Conservation (phyloP, 805 yeast species). For the Yarrowia osloensis region DNA sequence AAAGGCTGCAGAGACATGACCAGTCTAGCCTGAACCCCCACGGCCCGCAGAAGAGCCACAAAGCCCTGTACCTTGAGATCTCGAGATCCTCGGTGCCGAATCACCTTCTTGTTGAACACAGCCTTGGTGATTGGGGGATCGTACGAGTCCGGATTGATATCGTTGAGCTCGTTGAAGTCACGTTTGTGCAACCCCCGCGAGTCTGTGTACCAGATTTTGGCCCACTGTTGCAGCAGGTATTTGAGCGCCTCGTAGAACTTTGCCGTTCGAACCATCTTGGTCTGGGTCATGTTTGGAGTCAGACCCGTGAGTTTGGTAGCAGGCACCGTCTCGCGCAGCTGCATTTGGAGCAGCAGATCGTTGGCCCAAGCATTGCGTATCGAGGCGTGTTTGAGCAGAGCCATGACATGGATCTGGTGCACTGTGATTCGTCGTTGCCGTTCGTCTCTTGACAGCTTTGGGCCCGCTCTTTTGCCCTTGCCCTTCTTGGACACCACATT, state of each 20-base stretch:
- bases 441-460: conserved; percentile 50
- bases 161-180: conserved; percentile 52
- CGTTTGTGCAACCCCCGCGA: conserved; percentile 46
- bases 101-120: conserved; percentile 50
- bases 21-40: conserved; percentile 71
- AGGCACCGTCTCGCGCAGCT: conserved; percentile 53
- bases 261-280: conserved; percentile 57
- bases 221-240: conserved; percentile 65
- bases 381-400: conserved; percentile 66
- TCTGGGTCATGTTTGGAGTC: conserved; percentile 50
- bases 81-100: conserved; percentile 61
- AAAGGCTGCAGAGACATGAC: conserved; percentile 89
- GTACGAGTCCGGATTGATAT: conserved; percentile 31
- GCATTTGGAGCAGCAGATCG: conserved; percentile 47
- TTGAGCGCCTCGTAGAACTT: conserved; percentile 76
- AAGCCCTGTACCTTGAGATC: conserved; percentile 88
- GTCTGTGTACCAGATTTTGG: conserved; percentile 53
- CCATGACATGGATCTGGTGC: conserved; percentile 61
- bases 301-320: conserved; percentile 50
- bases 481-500: background rate
- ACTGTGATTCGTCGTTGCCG: conserved; percentile 52
- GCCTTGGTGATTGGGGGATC: conserved; percentile 30
- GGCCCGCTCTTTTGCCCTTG: background rate
- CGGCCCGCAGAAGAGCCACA: conserved; percentile 69
- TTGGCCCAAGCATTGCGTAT: conserved; percentile 76